phyloP scores from a whole-genome alignment of 2,329 filamentous ascomycete species.

The Ascochyta lentis region DNA sequence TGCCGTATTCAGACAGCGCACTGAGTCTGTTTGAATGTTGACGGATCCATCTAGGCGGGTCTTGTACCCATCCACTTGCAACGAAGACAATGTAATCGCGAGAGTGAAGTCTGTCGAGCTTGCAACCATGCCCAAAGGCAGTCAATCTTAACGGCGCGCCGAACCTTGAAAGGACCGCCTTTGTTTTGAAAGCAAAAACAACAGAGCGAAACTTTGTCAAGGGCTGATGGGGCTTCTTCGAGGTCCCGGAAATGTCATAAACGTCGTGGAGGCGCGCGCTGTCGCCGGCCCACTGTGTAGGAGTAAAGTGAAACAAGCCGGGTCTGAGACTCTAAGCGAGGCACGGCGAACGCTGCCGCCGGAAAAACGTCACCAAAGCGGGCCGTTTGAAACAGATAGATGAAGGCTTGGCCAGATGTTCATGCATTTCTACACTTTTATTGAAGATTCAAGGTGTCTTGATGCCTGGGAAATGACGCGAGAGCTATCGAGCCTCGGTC shows the following conservation, averaged over 20 bases:
- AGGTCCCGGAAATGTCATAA: not conserved
- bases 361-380: slow-evolving; percentile 7
- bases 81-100: not conserved
- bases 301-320: slow-evolving; percentile 11
- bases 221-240: not conserved
- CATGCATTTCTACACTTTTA: slow-evolving; percentile 7
- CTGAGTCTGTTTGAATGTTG: not conserved
- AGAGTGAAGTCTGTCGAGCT: not conserved
- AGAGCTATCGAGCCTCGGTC: not conserved
- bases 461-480: not conserved
- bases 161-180: no score
- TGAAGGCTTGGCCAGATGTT: slow-evolving; percentile 1
- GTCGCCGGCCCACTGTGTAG: slow-evolving; percentile 6
- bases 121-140: not conserved
- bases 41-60: not conserved
- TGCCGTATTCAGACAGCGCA: not conserved
- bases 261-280: slow-evolving; percentile 4
- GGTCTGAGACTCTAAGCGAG: slow-evolving; percentile 8
- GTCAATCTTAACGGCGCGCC: not conserved
- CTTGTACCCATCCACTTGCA: no score
- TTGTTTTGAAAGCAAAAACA: no score
- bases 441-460: not conserved
- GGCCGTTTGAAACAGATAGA: slow-evolving; percentile 12
- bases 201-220: not conserved
- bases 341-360: not conserved